Evolutionary conservation across 1,284 basidiomycete species (phyloP), one percentile per base, ranked within the genome.

Genomic region (Wolfiporia cocos): DNA sequence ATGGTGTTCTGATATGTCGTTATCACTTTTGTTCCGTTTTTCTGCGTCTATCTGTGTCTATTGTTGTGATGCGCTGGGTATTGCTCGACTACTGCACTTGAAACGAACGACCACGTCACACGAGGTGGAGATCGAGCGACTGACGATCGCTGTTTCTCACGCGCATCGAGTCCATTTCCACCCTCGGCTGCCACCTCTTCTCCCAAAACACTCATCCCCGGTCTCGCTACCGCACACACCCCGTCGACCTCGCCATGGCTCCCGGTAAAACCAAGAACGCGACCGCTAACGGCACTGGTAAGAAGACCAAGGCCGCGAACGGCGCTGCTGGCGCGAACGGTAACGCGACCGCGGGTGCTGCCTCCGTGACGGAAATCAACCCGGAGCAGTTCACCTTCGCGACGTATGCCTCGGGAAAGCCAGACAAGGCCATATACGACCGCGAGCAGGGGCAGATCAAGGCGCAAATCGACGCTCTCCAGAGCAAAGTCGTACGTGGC

Each of bases 391-490:
- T 65, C 47, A 55, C 67, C 35, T 55, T 63, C 29, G 54, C 62
- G 46, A 40, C 59, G 28, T 63, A 61, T 33, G 58, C 58, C 40
- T 49, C 59, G 36, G 78, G 75, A 34, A 88, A 73, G 63, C 92
- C 92, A 23, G 92, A 94, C 71, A 91, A 91, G 66, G 73, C 71
- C 35, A 68, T 66, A 23, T 87, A 86, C 63, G 87, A 94, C 48
- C 74, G 73, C 18, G 91, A 95, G 67, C 92, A 95, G 68, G 81
- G 86, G 37, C 78, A 66, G 52, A 66, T 94, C 53, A 92, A 87
- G 66, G 67, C 74, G 29, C 86, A 93, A 58, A 93, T 96, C 56
- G 91, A 92, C 43, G 74, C 67, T 37, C 64, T 91, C 38, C 90
- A 94, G 66, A 63, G 64, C 28, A 85, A 91, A 67, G 66, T 92